A percentile compares a stretch with the other conserved stretches of the same genome.
phyloP scores from a whole-genome alignment of 441 rosid species.

The Isatis lusitanica region DNA sequence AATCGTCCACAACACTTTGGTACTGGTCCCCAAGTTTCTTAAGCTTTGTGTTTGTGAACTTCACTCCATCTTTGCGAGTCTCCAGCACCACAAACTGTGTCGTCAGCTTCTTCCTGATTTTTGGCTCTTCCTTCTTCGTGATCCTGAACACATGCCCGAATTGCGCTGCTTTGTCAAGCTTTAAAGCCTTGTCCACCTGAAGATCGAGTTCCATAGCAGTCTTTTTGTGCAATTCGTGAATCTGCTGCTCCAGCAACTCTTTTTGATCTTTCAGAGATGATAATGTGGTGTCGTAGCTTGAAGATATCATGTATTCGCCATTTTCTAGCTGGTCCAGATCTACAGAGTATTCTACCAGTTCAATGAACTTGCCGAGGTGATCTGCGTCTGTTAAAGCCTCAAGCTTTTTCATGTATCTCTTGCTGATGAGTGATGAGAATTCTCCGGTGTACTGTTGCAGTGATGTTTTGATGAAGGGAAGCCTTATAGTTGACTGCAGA shows the following conservation, averaged over 20 bases:
- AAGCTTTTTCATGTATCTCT: slow-evolving; percentile 61
- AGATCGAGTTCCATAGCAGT: slow-evolving; percentile 87
- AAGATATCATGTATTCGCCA: slow-evolving; percentile 96
- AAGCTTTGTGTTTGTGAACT: slow-evolving; percentile 94
- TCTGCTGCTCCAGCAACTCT: slow-evolving; percentile 74
- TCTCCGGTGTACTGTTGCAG: slow-evolving; percentile 66
- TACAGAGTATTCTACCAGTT: slow-evolving; percentile 83
- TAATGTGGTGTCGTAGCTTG: slow-evolving; percentile 75
- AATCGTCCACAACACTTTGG: slow-evolving; percentile 85
- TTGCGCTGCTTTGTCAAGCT: slow-evolving; percentile 92
- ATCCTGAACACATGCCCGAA: slow-evolving; percentile 96
- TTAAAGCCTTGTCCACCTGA: slow-evolving; percentile 74
- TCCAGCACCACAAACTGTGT: slow-evolving; percentile 88
- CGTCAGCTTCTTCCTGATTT: slow-evolving; percentile 85
- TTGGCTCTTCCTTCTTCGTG: slow-evolving; percentile 98
- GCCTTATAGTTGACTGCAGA: slow-evolving; percentile 83
- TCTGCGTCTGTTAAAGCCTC: slow-evolving; percentile 65
- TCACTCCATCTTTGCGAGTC: slow-evolving; percentile 98
- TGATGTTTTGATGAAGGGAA: slow-evolving; percentile 80
- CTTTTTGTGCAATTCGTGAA: slow-evolving; percentile 77
- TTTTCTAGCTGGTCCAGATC: slow-evolving; percentile 94
- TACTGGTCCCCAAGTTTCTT: slow-evolving; percentile 87
- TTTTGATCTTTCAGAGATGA: slow-evolving; percentile 74
- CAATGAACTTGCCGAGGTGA: slow-evolving; percentile 76
- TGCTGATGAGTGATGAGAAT: slow-evolving; percentile 67